Conservation (phyloP, 2,329 filamentous ascomycete species). For the Byssoonygena ceratinophila region DNA sequence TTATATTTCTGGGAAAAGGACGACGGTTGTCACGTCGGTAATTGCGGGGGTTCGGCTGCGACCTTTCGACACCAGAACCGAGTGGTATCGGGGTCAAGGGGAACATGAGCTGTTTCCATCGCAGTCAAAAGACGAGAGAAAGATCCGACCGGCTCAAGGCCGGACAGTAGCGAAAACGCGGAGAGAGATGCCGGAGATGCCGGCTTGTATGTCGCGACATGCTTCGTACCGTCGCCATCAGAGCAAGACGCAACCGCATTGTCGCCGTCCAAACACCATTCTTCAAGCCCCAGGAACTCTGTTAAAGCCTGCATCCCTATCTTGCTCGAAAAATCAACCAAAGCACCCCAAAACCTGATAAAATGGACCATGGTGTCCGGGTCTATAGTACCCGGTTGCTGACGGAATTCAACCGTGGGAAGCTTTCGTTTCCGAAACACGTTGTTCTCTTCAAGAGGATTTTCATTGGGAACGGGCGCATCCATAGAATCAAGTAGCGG, state of each 20-base stretch:
- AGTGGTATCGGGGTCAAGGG: conserved; percentile 10
- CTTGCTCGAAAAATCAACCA: conserved; percentile 15
- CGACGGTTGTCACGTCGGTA: background rate
- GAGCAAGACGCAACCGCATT: background rate
- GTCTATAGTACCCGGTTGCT: conserved; percentile 14
- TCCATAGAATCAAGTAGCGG: conserved; percentile 14
- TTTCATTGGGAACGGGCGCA: background rate
- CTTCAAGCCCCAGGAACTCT: conserved; percentile 15
- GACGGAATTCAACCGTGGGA: conserved; percentile 16
- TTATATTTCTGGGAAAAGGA: background rate
- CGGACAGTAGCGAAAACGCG: conserved; percentile 7
- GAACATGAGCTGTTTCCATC: conserved; percentile 13
- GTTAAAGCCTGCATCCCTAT: conserved; percentile 8
- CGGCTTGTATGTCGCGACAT: background rate
- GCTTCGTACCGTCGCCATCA: background rate
- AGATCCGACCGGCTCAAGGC: conserved; percentile 13
- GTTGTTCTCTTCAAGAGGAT: background rate
- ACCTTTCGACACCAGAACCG: conserved; percentile 15
- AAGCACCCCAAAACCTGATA: conserved; percentile 13
- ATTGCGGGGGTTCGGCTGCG: background rate
- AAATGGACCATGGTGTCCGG: conserved; percentile 16
- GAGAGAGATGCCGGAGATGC: conserved; percentile 6
- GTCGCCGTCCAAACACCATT: background rate
- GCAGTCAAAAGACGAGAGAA: conserved; percentile 13
- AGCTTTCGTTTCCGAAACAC: conserved; percentile 10